phyloP scores from a whole-genome alignment of 306 rosid species.

The Astragalus membranaceus region DNA sequence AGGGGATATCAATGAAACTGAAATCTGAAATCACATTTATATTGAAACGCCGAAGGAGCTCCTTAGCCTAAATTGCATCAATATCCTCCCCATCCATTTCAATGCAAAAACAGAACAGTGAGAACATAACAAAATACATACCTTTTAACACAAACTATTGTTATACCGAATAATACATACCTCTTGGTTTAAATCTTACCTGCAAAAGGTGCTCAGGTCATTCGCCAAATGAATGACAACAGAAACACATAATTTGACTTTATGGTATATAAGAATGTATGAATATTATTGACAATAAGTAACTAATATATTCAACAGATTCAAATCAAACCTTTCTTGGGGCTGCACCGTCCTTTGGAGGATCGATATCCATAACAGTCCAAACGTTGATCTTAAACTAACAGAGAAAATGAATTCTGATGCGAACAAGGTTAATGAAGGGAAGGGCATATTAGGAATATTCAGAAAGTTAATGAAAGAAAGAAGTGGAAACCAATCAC shows the following conservation, averaged over 20 bases:
- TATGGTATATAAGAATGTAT: no score
- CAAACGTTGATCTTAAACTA: no score
- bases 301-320: no score
- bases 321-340: no score
- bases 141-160: neutral
- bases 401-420: no score
- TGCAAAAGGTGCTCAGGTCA: no score
- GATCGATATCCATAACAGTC: no score
- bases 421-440: no score
- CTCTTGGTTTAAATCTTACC: slow-evolving; percentile 62
- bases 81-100: slow-evolving; percentile 43
- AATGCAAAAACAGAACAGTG: slow-evolving; percentile 32
- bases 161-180: slow-evolving; percentile 30
- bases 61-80: slow-evolving; percentile 47
- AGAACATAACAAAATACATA: neutral
- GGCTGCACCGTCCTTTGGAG: no score
- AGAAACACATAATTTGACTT: neutral
- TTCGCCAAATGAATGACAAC: neutral
- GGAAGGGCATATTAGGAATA: no score
- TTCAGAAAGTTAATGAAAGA: no score
- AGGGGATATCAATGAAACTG: neutral
- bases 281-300: neutral
- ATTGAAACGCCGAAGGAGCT: slow-evolving; percentile 46
- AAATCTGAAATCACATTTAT: slow-evolving; percentile 31
- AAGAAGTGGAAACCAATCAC: no score